Evolutionary conservation across 805 yeast species (phyloP), one percentile per base, ranked within the genome.

Genomic region (Spathaspora passalidarum): DNA sequence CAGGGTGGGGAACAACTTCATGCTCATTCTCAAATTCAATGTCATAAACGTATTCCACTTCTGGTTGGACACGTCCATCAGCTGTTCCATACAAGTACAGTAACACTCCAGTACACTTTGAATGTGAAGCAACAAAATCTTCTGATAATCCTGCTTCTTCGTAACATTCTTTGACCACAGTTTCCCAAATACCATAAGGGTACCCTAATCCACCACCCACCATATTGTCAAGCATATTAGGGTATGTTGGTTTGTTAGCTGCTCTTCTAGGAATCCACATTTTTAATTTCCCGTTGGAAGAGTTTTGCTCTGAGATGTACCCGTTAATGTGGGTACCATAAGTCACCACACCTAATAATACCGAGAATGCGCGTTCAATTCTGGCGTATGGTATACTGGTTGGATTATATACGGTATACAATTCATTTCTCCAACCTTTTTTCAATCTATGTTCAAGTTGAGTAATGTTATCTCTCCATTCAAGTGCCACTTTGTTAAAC

Each of bases 181-280:
- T 92, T 39, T 88, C 96, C 57, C 72, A 66, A 2, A 82, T 68
- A 0, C 90, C 88, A 52, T 79, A 72, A 0, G 96, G 96, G 61
- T 84, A 75, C 0, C 96, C 97, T 3, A 94, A 57, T 0, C 99
- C 99, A 1, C 99, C 99, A 0, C 96, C 99, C 5, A 94, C 87
- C 1, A 96, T 89, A 62, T 91, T 92, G 62, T 94, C 99, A 32
- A 91, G 75, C 86, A 81, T 85, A 0, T 87, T 86, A 0, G 99
- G 98, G 68, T 80, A 92, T 0, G 99, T 94, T 14, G 84, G 84
- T 62, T 94, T 94, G 1, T 81, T 75, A 4, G 70, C 62, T 0
- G 97, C 77, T 52, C 99, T 70, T 49, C 88, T 69, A 0, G 99
- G 96, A 8, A 92, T 75, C 98, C 98, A 94, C 47, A 86, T 56